Evolutionary conservation across 2,329 filamentous ascomycete genomes (phyloP).

Genomic region (Chrysoporthe deuterocubensis): DNA sequence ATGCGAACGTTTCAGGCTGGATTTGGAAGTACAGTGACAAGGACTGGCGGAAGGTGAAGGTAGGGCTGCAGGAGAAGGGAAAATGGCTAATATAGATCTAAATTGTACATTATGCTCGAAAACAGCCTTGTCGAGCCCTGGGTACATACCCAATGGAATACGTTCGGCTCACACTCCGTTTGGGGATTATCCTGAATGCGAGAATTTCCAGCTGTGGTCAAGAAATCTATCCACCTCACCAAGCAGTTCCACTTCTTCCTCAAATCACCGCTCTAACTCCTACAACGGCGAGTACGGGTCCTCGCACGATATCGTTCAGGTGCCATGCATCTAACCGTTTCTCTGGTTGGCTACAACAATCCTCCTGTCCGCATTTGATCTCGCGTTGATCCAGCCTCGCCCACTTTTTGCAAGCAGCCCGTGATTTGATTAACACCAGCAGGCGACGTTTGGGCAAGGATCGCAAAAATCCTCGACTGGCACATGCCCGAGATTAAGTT

Average conservation of each 20-base stretch:
- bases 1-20: not conserved
- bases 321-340: slow-evolving; percentile 6
- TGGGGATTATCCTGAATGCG: too few species aligned
- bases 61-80: not conserved
- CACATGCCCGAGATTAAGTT: not conserved
- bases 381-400: not conserved
- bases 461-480: not conserved
- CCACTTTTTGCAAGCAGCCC: not conserved
- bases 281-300: slow-evolving; percentile 36
- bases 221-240: slow-evolving; percentile 12
- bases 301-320: slow-evolving; percentile 31
- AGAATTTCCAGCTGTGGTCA: too few species aligned
- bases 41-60: slow-evolving; percentile 9
- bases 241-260: slow-evolving; percentile 29
- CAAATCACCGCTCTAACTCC: slow-evolving; percentile 32
- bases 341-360: not conserved
- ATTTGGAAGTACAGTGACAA: slow-evolving; percentile 1
- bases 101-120: not conserved
- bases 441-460: not conserved
- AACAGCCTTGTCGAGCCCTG: not conserved
- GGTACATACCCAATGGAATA: not conserved
- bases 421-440: not conserved
- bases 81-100: not conserved
- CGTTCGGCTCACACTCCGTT: not conserved
- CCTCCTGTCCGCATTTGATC: not conserved